Conservation (phyloP, 495 filamentous ascomycete genomes). For the Talaromyces ruber region DNA sequence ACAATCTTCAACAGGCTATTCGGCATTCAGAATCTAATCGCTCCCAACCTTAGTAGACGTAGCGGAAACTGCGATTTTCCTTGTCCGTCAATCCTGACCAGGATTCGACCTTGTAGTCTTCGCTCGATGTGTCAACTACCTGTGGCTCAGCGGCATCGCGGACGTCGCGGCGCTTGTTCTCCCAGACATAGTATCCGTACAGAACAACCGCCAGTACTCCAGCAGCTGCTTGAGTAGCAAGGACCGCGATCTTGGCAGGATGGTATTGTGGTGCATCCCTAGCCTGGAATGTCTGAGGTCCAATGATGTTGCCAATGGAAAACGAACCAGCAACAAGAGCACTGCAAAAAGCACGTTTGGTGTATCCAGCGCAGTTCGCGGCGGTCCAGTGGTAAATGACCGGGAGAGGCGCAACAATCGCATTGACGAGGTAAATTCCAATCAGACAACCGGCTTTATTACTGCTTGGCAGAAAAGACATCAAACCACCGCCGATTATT, state of each 20-base stretch:
- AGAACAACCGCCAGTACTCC: slow-evolving; percentile 30
- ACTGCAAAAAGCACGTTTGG: slow-evolving; percentile 44
- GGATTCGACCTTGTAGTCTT: slow-evolving; percentile 17
- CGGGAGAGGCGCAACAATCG: slow-evolving; percentile 31
- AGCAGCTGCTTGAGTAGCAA: slow-evolving; percentile 37
- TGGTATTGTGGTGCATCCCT: slow-evolving; percentile 28
- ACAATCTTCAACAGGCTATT: neutral
- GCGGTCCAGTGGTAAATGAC: slow-evolving; percentile 42
- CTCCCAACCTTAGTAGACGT: slow-evolving; percentile 25
- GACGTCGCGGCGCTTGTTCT: slow-evolving; percentile 30
- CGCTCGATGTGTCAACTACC: slow-evolving; percentile 11
- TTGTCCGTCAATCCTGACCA: slow-evolving; percentile 37
- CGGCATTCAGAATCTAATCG: neutral
- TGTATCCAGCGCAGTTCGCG: slow-evolving; percentile 40
- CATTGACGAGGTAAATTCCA: slow-evolving; percentile 58
- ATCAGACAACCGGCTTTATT: slow-evolving; percentile 44
- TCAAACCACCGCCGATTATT: slow-evolving; percentile 48
- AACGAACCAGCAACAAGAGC: slow-evolving; percentile 51
- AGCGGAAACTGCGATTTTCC: slow-evolving; percentile 31
- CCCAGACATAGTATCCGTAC: slow-evolving; percentile 35
- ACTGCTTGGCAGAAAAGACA: slow-evolving; percentile 47
- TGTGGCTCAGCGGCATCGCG: neutral
- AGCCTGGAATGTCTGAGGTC: slow-evolving; percentile 46
- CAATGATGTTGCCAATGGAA: slow-evolving; percentile 55
- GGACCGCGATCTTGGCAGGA: slow-evolving; percentile 54